Evolutionary conservation across 805 yeast genomes (phyloP).

Genomic region (Soucietia sequanensis): DNA sequence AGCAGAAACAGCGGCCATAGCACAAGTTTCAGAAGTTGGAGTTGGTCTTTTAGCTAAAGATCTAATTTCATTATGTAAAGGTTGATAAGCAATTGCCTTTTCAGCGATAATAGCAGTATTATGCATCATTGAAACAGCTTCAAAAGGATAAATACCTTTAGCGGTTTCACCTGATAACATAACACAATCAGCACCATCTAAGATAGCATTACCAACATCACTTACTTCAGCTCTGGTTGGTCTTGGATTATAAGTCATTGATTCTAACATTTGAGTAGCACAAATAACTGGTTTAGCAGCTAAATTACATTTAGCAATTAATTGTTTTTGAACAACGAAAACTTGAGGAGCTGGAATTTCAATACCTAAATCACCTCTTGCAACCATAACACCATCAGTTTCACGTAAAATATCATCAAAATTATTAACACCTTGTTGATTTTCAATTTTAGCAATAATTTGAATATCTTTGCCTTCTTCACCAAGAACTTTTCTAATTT

Average conservation of each 20-base stretch:
- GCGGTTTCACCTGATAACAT: conserved; percentile 99
- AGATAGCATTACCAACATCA: conserved; percentile 98
- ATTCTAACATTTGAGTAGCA: conserved; percentile 99
- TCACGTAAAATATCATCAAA: conserved; percentile 91
- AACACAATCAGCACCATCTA: conserved; percentile 99
- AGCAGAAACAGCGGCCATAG: conserved; percentile 95
- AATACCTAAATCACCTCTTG: conserved; percentile 99
- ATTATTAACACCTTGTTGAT: conserved; percentile 99
- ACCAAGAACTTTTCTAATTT: conserved; percentile 92
- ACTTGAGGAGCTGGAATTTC: conserved; percentile 99
- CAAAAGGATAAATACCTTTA: conserved; percentile 97
- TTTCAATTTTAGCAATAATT: conserved; percentile 96
- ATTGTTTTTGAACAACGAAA: conserved; percentile 96
- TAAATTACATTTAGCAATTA: conserved; percentile 98
- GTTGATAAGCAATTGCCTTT: conserved; percentile 88
- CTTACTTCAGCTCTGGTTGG: conserved; percentile 99
- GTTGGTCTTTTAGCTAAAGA: conserved; percentile 83
- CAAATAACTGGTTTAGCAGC: conserved; percentile 99
- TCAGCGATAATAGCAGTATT: conserved; percentile 96
- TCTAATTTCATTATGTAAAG: conserved; percentile 85
- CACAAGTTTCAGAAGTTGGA: conserved; percentile 92
- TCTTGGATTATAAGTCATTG: conserved; percentile 99
- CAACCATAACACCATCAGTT: conserved; percentile 99
- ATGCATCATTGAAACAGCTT: conserved; percentile 99
- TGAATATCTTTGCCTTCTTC: conserved; percentile 96